These are phyloP conservation scores for Leccinum subgranulosum DNA, from an alignment of 768 basidiomycete genomes.

Conservation along the genomic window DNA sequence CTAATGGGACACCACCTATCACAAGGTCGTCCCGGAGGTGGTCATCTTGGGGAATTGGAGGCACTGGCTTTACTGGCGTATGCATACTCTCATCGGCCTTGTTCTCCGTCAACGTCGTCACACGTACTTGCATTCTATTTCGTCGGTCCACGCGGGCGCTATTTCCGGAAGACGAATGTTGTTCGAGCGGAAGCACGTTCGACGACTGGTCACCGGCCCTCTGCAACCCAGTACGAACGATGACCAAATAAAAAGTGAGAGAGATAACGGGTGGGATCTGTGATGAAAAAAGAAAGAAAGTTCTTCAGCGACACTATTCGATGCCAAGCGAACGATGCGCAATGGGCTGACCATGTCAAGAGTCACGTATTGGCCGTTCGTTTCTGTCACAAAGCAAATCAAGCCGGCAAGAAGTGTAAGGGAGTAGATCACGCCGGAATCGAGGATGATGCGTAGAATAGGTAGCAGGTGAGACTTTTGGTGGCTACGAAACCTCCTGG, in stretches of 20 bases:
- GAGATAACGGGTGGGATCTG: conserved; percentile 39
- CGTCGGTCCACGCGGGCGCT: neutral
- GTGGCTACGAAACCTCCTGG: conserved; percentile 10
- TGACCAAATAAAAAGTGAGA: conserved; percentile 43
- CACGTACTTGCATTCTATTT: conserved; percentile 3
- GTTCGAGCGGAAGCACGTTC: neutral
- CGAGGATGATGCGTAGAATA: conserved; percentile 31
- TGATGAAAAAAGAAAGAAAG: neutral
- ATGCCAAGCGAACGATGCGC: neutral
- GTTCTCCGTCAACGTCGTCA: neutral
- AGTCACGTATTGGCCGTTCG: conserved; percentile 33
- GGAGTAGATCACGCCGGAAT: conserved; percentile 38
- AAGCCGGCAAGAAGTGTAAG: conserved; percentile 32
- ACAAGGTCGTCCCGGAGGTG: neutral
- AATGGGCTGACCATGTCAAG: conserved; percentile 32
- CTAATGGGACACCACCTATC: neutral
- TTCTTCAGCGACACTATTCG: neutral
- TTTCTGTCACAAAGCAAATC: conserved; percentile 25
- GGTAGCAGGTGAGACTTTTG: conserved; percentile 10
- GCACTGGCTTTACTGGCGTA: neutral
- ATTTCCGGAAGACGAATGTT: neutral
- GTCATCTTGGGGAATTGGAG: neutral
- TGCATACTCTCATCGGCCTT: neutral
- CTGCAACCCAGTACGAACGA: conserved; percentile 34
- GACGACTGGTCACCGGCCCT: neutral